A percentile compares a stretch with the other conserved stretches of the same genome.
These are phyloP conservation scores for Xylaria palmicola DNA, from an alignment of 495 filamentous ascomycete genomes.

Conservation along the genomic window DNA sequence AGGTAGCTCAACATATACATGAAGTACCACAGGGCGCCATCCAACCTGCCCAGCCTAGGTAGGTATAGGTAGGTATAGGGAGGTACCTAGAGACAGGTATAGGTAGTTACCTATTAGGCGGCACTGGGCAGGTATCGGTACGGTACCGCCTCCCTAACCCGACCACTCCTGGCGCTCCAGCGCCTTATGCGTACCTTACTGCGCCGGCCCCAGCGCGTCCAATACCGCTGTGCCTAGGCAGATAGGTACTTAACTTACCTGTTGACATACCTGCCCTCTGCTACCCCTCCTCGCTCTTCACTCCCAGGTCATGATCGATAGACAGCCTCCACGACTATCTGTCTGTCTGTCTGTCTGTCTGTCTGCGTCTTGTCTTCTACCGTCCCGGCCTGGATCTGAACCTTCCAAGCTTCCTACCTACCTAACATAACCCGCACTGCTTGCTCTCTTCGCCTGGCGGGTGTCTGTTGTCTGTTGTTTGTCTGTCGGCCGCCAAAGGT, in stretches of 20 bases:
- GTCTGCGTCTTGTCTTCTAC: conserved; percentile 3
- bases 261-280: background rate
- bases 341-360: background rate
- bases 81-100: too few species aligned
- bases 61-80: background rate
- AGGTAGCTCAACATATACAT: conserved; percentile 12
- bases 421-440: background rate
- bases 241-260: background rate
- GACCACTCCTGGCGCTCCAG: too few species aligned
- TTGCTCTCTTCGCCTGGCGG: too few species aligned
- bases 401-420: background rate
- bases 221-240: too few species aligned
- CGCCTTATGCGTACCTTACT: background rate
- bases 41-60: background rate
- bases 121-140: too few species aligned
- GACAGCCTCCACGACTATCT: conserved; percentile 4
- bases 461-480: background rate
- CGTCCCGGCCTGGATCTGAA: background rate
- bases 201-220: background rate
- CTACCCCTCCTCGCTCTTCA: background rate
- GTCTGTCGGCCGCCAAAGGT: background rate
- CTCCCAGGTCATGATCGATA: conserved; percentile 5
- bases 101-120: too few species aligned
- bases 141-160: too few species aligned
- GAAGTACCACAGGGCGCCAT: conserved; percentile 5